Evolutionary conservation across 2,329 filamentous ascomycete species (phyloP).

Genomic region (Arthrobotrys iridis): DNA sequence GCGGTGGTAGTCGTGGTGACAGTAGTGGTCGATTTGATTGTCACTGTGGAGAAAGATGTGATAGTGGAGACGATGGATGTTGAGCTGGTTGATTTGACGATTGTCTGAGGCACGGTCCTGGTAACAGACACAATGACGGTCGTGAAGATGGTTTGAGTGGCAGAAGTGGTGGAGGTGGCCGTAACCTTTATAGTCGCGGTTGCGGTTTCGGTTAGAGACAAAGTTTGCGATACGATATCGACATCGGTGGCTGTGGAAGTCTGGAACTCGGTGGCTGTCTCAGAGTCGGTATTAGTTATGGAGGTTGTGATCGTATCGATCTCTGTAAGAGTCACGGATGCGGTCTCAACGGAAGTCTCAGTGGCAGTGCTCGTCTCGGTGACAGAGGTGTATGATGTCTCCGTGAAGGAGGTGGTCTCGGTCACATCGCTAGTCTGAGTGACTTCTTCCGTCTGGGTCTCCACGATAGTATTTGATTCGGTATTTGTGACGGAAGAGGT

Average conservation of each 20-base stretch:
- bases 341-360: background rate
- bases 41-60: slow-evolving; percentile 20
- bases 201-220: slow-evolving; percentile 7
- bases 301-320: background rate
- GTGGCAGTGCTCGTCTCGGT: slow-evolving; percentile 15
- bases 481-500: slow-evolving; percentile 4
- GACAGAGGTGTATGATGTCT: background rate
- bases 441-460: slow-evolving; percentile 5
- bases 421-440: slow-evolving; percentile 7
- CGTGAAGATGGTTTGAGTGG: background rate
- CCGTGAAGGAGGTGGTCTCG: slow-evolving; percentile 16
- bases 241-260: slow-evolving; percentile 1
- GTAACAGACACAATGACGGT: slow-evolving; percentile 22
- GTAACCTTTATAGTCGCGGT: slow-evolving; percentile 23
- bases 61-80: slow-evolving; percentile 1
- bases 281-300: slow-evolving; percentile 18
- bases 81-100: background rate
- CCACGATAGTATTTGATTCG: background rate
- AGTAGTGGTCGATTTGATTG: background rate
- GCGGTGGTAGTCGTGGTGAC: background rate
- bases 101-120: background rate
- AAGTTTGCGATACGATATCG: background rate
- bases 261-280: background rate
- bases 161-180: slow-evolving; percentile 3
- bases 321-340: slow-evolving; percentile 7